These are phyloP conservation scores for Pythium diclinum DNA, from an alignment of 352 stramenopile genomes.

Conservation along the genomic window DNA sequence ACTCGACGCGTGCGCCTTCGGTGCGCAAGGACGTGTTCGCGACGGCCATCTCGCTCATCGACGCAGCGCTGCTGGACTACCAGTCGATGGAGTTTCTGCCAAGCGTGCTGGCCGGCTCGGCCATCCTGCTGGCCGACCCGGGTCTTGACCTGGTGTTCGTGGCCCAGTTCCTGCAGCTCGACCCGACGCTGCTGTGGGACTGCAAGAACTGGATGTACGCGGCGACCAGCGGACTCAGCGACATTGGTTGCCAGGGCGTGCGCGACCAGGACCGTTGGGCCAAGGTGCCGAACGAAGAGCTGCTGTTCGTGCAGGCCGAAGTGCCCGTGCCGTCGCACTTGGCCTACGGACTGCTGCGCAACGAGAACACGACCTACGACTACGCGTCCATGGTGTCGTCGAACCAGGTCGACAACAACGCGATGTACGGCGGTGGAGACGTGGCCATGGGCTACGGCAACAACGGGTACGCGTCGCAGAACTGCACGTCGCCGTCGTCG, in stretches of 20 bases:
- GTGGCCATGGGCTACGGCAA: slow-evolving; percentile 25
- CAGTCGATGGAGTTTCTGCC: slow-evolving; percentile 76
- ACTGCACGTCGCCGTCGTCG: slow-evolving; percentile 47
- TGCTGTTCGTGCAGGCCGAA: slow-evolving; percentile 68
- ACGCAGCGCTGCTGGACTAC: slow-evolving; percentile 72
- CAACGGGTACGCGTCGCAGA: slow-evolving; percentile 37
- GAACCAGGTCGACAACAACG: slow-evolving; percentile 23
- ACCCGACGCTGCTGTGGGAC: slow-evolving; percentile 74
- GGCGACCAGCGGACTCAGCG: slow-evolving; percentile 52
- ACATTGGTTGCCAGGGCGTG: slow-evolving; percentile 39
- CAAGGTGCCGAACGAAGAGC: slow-evolving; percentile 67
- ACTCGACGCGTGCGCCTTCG: slow-evolving; percentile 50
- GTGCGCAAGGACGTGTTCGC: slow-evolving; percentile 75
- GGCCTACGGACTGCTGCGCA: slow-evolving; percentile 51
- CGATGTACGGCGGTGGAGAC: slow-evolving; percentile 26
- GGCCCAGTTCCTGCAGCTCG: slow-evolving; percentile 77
- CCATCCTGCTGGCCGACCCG: slow-evolving; percentile 65
- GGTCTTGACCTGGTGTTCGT: slow-evolving; percentile 74
- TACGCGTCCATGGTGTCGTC: slow-evolving; percentile 24
- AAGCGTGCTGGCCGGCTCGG: slow-evolving; percentile 68
- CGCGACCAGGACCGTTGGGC: slow-evolving; percentile 62
- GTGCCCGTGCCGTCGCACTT: slow-evolving; percentile 63
- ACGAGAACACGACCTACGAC: slow-evolving; percentile 44
- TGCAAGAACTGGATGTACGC: slow-evolving; percentile 77
- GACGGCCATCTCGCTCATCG: slow-evolving; percentile 61